phyloP scores from a whole-genome alignment of 2,329 filamentous ascomycete species.

The Cytospora piceae region DNA sequence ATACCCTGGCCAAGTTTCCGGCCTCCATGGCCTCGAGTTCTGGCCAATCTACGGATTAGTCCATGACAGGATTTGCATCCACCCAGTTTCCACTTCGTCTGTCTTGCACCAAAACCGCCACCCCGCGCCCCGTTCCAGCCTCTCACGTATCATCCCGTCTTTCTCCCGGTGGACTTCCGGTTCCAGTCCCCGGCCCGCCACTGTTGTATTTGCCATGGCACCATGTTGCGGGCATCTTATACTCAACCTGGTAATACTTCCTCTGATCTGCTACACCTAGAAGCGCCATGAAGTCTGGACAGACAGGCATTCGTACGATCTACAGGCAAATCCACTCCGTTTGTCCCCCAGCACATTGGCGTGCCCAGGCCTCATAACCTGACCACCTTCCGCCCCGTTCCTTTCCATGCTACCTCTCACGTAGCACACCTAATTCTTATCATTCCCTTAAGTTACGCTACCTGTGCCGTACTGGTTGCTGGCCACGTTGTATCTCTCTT shows the following conservation, averaged over 20 bases:
- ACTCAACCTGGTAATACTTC: slow-evolving; percentile 22
- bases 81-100: slow-evolving; percentile 28
- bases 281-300: slow-evolving; percentile 37
- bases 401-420: slow-evolving; percentile 33
- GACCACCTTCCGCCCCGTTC: slow-evolving; percentile 34
- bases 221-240: slow-evolving; percentile 20
- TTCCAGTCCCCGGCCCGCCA: slow-evolving; percentile 12
- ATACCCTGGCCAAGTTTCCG: slow-evolving; percentile 9
- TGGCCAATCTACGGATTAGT: slow-evolving; percentile 10
- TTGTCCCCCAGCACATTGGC: slow-evolving; percentile 43
- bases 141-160: slow-evolving; percentile 25
- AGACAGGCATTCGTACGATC: slow-evolving; percentile 49
- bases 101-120: slow-evolving; percentile 10
- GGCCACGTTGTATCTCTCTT: slow-evolving; percentile 27
- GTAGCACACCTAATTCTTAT: slow-evolving; percentile 32
- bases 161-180: slow-evolving; percentile 14
- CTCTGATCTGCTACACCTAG: slow-evolving; percentile 28
- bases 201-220: slow-evolving; percentile 16
- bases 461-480: slow-evolving; percentile 31
- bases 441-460: slow-evolving; percentile 20
- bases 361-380: slow-evolving; percentile 38
- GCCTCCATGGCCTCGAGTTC: slow-evolving; percentile 6
- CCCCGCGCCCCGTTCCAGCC: slow-evolving; percentile 9
- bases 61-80: slow-evolving; percentile 20
- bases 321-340: slow-evolving; percentile 40